Evolutionary conservation across 176 grass and related monocot genomes (phyloP).

Genomic region (Aechmea fasciata): DNA sequence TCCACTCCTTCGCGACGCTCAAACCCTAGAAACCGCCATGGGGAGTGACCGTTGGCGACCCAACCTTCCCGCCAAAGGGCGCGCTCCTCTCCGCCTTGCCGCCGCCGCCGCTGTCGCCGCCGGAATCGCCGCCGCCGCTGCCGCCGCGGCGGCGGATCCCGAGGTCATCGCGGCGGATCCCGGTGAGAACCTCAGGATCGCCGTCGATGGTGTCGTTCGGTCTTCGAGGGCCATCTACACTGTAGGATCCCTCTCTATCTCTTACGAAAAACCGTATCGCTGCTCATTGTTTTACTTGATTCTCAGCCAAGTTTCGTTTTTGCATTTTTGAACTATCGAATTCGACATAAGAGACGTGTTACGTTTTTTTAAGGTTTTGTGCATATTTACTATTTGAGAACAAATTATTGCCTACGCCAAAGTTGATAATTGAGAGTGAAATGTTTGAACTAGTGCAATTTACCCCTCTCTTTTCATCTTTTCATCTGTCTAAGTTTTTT

Average conservation of each 20-base stretch:
- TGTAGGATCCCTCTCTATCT: constrained; percentile 14
- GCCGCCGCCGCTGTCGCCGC: not conserved
- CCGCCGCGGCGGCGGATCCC: constrained; percentile 10
- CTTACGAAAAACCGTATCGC: too few relatives aligned
- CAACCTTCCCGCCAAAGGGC: constrained; percentile 3
- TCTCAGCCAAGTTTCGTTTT: too few relatives aligned
- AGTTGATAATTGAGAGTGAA: too few relatives aligned
- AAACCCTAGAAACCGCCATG: constrained; percentile 16
- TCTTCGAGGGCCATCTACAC: constrained; percentile 71
- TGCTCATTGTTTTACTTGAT: too few relatives aligned
- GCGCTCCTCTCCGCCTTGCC: not conserved
- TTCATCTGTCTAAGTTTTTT: not conserved
- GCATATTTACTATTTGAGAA: too few relatives aligned
- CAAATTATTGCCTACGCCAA: too few relatives aligned
- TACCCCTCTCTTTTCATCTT: not conserved
- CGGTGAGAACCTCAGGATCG: constrained; percentile 13
- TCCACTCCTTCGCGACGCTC: not conserved
- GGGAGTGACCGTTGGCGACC: constrained; percentile 12
- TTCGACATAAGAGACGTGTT: too few relatives aligned
- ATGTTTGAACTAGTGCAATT: too few relatives aligned
- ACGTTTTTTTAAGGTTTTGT: too few relatives aligned
- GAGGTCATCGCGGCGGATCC: constrained; percentile 14
- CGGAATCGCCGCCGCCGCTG: not conserved
- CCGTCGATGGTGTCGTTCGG: constrained; percentile 50
- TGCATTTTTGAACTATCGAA: too few relatives aligned